phyloP scores from a whole-genome alignment of 805 yeast species.

The Zygoascus ofunaensis region DNA sequence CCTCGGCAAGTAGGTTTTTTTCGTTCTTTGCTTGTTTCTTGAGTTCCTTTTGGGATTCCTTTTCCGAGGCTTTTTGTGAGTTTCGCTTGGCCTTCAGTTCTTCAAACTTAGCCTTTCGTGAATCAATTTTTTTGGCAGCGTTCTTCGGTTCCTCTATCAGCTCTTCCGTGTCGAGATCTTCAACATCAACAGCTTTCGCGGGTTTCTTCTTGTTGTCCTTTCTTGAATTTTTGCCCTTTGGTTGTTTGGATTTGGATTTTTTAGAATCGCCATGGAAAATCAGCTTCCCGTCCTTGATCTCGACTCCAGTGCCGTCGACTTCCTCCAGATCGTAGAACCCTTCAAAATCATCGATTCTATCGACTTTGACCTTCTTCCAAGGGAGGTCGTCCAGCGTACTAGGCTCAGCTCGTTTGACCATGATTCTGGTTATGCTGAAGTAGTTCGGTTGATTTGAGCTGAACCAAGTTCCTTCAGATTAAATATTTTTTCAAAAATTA shows the following conservation, averaged over 20 bases:
- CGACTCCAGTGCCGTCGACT: slow-evolving; percentile 83
- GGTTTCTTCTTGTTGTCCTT: slow-evolving; percentile 8
- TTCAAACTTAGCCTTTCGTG: slow-evolving; percentile 1
- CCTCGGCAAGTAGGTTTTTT: slow-evolving; percentile 9
- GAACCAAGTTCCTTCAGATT: too few relatives aligned
- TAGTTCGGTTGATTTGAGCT: too few relatives aligned
- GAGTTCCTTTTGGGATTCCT: background rate
- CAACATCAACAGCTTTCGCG: background rate
- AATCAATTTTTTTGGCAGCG: slow-evolving; percentile 3
- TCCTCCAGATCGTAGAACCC: slow-evolving; percentile 93
- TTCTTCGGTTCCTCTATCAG: slow-evolving; percentile 6
- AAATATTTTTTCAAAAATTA: too few relatives aligned
- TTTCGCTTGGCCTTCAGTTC: slow-evolving; percentile 1
- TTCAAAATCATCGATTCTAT: slow-evolving; percentile 74
- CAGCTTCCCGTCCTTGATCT: slow-evolving; percentile 58
- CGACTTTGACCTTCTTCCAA: slow-evolving; percentile 76
- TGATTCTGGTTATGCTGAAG: background rate
- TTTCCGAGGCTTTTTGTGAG: background rate
- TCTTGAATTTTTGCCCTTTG: slow-evolving; percentile 1
- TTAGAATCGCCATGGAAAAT: slow-evolving; percentile 29
- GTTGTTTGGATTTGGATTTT: slow-evolving; percentile 1
- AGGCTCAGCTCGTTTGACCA: background rate
- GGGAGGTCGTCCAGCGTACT: slow-evolving; percentile 20
- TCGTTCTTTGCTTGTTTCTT: slow-evolving; percentile 3
- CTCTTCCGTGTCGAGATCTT: slow-evolving; percentile 3